These are phyloP conservation scores for Syzygium aqueum DNA, from an alignment of 345 rosid genomes.

Conservation along the genomic window DNA sequence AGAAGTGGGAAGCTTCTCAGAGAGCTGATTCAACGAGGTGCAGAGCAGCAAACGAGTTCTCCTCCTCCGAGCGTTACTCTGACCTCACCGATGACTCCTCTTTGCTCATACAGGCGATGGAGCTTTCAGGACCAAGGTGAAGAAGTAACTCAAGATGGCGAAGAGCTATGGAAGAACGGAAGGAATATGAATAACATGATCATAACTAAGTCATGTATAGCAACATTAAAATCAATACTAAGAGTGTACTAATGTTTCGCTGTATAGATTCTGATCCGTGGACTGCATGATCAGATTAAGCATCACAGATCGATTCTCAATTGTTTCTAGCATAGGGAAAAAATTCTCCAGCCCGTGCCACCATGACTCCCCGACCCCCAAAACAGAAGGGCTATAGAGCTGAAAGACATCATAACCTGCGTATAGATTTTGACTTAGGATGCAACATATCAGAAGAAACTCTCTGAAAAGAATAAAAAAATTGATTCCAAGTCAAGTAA, in stretches of 20 bases:
- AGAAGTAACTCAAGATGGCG: neutral
- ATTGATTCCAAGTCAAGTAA: neutral
- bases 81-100: slow-evolving; percentile 90
- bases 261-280: neutral
- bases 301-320: neutral
- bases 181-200: neutral
- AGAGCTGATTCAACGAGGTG: slow-evolving; percentile 52
- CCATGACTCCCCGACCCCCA: neutral
- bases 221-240: neutral
- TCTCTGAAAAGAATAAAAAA: neutral
- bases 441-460: neutral
- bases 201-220: neutral
- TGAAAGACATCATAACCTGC: neutral
- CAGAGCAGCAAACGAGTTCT: slow-evolving; percentile 60
- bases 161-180: neutral
- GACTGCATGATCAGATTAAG: no score
- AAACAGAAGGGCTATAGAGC: neutral
- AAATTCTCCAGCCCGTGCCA: neutral
- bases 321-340: neutral
- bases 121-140: slow-evolving; percentile 94
- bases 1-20: slow-evolving; percentile 97
- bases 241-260: neutral
- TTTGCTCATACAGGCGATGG: slow-evolving; percentile 76
- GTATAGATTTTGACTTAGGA: neutral
- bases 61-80: slow-evolving; percentile 66